Conservation (phyloP, 257 asterid species). For the Ilex aquifolium region DNA sequence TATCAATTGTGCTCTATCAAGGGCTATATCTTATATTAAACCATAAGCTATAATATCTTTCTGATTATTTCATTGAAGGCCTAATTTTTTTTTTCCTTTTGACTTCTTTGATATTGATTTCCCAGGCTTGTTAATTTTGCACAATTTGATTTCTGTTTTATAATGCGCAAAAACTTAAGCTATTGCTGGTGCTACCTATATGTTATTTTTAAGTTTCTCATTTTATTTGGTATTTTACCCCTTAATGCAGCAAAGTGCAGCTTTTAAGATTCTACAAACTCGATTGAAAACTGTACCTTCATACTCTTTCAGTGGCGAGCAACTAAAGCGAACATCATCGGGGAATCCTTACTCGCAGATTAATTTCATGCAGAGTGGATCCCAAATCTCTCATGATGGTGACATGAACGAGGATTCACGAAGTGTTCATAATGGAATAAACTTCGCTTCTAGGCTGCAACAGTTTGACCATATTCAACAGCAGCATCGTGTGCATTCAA, state of each 20-base stretch:
- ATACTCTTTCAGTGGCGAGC: conserved; percentile 66
- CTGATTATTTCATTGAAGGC: no score
- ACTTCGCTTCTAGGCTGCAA: conserved; percentile 59
- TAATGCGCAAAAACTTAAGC: neutral
- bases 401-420: conserved; percentile 32
- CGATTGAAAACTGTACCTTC: conserved; percentile 88
- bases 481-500: conserved; percentile 61
- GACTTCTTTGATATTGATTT: no score
- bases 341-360: conserved; percentile 40
- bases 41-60: no score
- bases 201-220: neutral
- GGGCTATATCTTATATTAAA: no score
- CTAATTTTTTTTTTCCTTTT: no score
- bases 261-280: conserved; percentile 88
- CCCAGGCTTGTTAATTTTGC: no score
- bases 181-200: neutral
- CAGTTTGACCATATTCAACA: conserved; percentile 75
- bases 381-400: conserved; percentile 53
- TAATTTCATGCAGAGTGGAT: conserved; percentile 31
- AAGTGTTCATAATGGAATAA: conserved; percentile 43
- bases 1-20: no score
- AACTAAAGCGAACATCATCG: conserved; percentile 34
- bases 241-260: conserved; percentile 87
- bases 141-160: no score
- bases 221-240: neutral